Base-by-base conservation (phyloP, 805 yeast species). In the Pichia ethanolica region DNA sequence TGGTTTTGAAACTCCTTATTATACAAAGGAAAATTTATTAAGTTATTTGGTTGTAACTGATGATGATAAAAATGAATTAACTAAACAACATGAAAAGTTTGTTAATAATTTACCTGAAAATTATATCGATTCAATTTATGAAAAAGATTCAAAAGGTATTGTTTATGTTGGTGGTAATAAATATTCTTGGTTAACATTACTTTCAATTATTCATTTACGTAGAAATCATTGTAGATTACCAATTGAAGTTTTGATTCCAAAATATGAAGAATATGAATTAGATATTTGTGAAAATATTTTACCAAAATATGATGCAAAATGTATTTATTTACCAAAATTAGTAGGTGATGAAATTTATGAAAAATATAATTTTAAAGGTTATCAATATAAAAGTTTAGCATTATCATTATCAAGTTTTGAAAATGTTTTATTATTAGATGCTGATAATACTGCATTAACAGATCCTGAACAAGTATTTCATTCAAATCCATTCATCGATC, bases 161-260 rank as follows among this genome's bases (percentile, higher is more conserved):
- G 87, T 81, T 1, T 80, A 73, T 54, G 89, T 86, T 36, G 93
- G 91, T 12, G 95, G 95, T 30, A 90, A 89, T 1, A 77, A 74
- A 56, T 86, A 79, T 67, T 80, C 82, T 55, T 82, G 90, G 75
- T 69, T 84, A 52, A 78, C 86, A 7, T 66, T 84, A 40, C 68
- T 84, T 14, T 78, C 88, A 1, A 73, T 87, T 47, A 74, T 75
- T 55, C 72, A 81, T 49, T 64, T 88, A 42, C 68, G 95, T 55
- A 74, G 79, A 11, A 66, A 73, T 5, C 88, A 89, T 0, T 79
- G 84, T 8, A 70, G 71, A 27, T 63, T 85, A 36, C 96, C 97
- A 0, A 78, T 89, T 13, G 97, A 89, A 67, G 83, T 89, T 8
- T 74, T 86, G 56, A 83, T 89, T 52, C 95, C 95, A 14, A 74